Evolutionary conservation across 1,284 basidiomycete species (phyloP), one percentile per base, ranked within the genome.

Genomic region (Marasmius tenuissimus): DNA sequence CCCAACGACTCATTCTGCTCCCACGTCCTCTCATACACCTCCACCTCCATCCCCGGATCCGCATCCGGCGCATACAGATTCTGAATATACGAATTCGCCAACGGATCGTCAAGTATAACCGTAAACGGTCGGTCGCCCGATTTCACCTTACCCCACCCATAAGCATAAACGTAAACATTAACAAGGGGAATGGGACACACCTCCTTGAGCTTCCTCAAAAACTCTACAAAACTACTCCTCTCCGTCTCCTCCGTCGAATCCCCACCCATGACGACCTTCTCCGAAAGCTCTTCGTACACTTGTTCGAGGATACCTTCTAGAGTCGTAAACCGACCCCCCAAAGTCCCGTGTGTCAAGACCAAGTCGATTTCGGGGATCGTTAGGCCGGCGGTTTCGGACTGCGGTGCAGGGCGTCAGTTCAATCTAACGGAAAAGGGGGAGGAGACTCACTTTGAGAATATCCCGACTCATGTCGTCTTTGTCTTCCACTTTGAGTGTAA

Each of bases 321-420:
- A 1, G 97, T 99, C 0, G 97, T 99, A 79, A 99, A 99, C 10
- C 97, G 86, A n/a, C 97, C 97, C 20, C 97, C 97, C 1, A 99
- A 86, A 0, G 97, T 99, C 12, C 97, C 97, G 3, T 95, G 89
- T 61, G 94, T 88, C 6, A 99, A 85, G 6, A 91, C 86, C 12
- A 99, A 88, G 61, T 98, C 94, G 67, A 99, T 98, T 72, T 99
- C 97, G 1, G 97, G 97, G 58, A 99, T 96, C 9, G 79, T 81
- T 33, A 99, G 80, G 37, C 96, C 96, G 27, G 94, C 94, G 0
- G 94, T 95, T 72, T 98, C 96, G 68, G 92, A 95, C 93, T 96
- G 67, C 9, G 33, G 20, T 22, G 51, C 7, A 48, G 16, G 11
- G 2, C 39, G 20, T 3, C 38, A 34, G 61, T 52, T 2, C 58